A percentile compares a stretch with the other conserved stretches of the same genome.
phyloP scores from a whole-genome alignment of 495 filamentous ascomycete species.

The Cenococcum geophilum region DNA sequence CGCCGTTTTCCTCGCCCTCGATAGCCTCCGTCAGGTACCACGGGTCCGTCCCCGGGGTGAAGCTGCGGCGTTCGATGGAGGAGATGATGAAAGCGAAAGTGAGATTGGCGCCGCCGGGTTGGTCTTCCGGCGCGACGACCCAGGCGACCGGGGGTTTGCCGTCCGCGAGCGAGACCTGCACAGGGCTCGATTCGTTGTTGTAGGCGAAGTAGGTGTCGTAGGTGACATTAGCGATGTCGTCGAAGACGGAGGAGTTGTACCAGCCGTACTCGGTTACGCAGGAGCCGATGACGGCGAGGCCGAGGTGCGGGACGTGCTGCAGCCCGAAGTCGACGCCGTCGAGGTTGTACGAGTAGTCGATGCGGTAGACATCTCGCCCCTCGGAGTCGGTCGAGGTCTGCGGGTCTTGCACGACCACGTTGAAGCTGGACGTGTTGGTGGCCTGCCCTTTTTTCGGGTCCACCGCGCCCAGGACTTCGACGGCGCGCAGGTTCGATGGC shows the following conservation, averaged over 20 bases:
- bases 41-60: conserved; percentile 33
- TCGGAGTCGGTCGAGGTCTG: conserved; percentile 10
- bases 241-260: not conserved
- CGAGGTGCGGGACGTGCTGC: conserved; percentile 16
- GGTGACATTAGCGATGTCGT: not conserved
- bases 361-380: conserved; percentile 21
- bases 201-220: not conserved
- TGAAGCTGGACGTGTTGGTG: conserved; percentile 10
- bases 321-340: conserved; percentile 38
- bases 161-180: not conserved
- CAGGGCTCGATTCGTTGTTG: not conserved
- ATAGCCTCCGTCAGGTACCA: conserved; percentile 34
- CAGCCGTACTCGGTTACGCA: not conserved
- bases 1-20: not conserved
- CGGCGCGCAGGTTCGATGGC: not conserved
- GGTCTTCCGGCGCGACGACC: conserved; percentile 22
- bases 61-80: conserved; percentile 34
- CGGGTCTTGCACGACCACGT: conserved; percentile 12
- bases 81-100: conserved; percentile 35
- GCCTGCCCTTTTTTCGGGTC: not conserved
- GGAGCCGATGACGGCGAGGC: not conserved
- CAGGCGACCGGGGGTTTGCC: not conserved
- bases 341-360: conserved; percentile 37
- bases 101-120: conserved; percentile 26
- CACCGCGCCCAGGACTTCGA: not conserved